Evolutionary conservation across 306 rosid species (phyloP).

Genomic region (Trichosanthes truncata): DNA sequence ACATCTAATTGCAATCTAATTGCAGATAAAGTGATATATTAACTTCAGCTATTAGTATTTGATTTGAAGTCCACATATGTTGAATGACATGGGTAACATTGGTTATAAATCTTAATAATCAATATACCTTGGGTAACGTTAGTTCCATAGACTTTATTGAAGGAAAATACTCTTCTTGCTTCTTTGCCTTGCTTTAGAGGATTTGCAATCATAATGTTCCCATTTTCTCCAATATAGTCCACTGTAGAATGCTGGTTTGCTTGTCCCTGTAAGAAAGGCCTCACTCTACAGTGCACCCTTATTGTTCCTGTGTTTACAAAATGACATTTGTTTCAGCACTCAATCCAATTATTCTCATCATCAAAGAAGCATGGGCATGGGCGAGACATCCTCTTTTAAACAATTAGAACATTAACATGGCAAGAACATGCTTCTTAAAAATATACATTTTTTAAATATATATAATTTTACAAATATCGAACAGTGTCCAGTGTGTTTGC

Average conservation of each 20-base stretch:
- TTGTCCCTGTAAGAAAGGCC: slow-evolving; percentile 69
- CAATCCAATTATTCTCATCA: not conserved
- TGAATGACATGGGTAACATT: slow-evolving; percentile 49
- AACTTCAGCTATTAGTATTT: not conserved
- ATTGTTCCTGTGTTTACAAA: slow-evolving; percentile 57
- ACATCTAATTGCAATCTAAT: slow-evolving; percentile 8
- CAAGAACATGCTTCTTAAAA: not conserved
- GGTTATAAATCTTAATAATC: slow-evolving; percentile 16
- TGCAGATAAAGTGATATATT: not conserved
- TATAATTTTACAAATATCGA: not conserved
- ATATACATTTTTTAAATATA: not conserved
- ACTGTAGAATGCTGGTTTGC: slow-evolving; percentile 62
- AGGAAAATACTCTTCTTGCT: slow-evolving; percentile 75
- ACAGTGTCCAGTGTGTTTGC: not conserved
- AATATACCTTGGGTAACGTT: slow-evolving; percentile 78
- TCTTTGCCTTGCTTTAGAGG: slow-evolving; percentile 85
- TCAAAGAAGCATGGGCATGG: not conserved
- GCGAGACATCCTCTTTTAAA: not conserved
- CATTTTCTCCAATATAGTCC: slow-evolving; percentile 91
- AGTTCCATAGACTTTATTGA: slow-evolving; percentile 82
- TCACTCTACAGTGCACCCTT: slow-evolving; percentile 93
- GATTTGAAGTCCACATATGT: not conserved
- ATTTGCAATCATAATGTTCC: slow-evolving; percentile 83
- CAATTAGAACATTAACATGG: not conserved
- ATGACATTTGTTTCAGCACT: slow-evolving; percentile 6